Evolutionary conservation across 1,139 yeast species (phyloP), one percentile per base, ranked within the genome.

Genomic region (Saccharomyces pastorianus): DNA sequence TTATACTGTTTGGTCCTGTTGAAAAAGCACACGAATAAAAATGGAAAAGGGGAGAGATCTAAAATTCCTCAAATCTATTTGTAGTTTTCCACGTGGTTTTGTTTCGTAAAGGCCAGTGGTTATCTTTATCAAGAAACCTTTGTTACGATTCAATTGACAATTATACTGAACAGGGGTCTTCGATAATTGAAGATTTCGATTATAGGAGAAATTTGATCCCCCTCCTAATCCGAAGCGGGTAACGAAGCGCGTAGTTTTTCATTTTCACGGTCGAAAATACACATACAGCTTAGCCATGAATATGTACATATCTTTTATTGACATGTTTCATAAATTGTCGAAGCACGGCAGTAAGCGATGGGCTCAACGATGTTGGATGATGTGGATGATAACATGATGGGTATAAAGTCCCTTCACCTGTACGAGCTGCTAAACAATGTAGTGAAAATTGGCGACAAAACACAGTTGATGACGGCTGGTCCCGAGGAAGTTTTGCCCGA

Each of bases 341-440:
- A 31, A 31, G 44, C 17, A 23, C 34, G 13, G 17, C 14, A 56
- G 53, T 4, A 13, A 20, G 44, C 25, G 44, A 38, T 29, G 38
- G 6, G 49, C 25, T 32, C 49, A 9, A 28, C 17, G 49, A 32
- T 28, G 49, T 29, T 20, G 38, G 49, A 62, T n/a, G 70, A 68
- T 51, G 63, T 61, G 11, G 65, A 66, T 48, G 61, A 61, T 31
- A 68, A 68, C 51, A 66, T 66, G 68, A 64, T 62, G 63, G 70
- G 70, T 7, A 65, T 65, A 42, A 57, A 58, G 49, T 61, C 67
- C 6, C 41, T 47, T 13, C 41, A 51, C 13, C 58, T 67, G 17
- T 60, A 58, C 44, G 59, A 55, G 14, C 48, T 54, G 14, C 51
- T 66, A 41, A 58, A 59, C 7, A 44, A 38, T 25, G 58, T 66